These are phyloP conservation scores for Podospora comata DNA, from an alignment of 495 filamentous ascomycete genomes.

Conservation along the genomic window DNA sequence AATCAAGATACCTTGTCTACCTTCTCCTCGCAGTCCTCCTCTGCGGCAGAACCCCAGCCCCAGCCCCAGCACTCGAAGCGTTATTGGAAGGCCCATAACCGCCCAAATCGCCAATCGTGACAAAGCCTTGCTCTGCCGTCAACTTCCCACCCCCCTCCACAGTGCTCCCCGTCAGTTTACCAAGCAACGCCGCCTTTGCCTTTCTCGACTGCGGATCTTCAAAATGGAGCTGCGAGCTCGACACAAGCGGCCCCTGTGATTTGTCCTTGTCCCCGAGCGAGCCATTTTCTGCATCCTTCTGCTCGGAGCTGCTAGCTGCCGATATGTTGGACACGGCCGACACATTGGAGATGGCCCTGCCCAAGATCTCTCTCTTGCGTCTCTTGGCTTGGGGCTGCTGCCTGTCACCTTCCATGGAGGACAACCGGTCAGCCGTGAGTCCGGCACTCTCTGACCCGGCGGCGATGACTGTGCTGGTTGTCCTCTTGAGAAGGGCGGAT, in stretches of 20 bases:
- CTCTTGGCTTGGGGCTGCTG: neutral
- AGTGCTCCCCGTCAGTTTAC: neutral
- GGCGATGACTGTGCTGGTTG: constrained; percentile 16
- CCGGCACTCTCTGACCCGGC: neutral
- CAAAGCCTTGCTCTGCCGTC: neutral
- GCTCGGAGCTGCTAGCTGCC: neutral
- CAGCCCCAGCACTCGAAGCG: neutral
- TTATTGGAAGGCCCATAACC: neutral
- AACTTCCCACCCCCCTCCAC: neutral
- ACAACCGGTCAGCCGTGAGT: neutral
- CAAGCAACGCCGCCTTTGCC: constrained; percentile 14
- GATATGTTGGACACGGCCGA: constrained; percentile 36
- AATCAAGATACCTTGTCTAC: neutral
- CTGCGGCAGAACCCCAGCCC: neutral
- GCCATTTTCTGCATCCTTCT: neutral
- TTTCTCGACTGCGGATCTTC: constrained; percentile 41
- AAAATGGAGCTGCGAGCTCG: constrained; percentile 45
- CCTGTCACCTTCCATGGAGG: constrained; percentile 21
- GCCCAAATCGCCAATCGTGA: neutral
- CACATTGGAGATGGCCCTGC: constrained; percentile 50
- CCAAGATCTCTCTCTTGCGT: constrained; percentile 45
- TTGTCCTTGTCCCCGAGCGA: constrained; percentile 18
- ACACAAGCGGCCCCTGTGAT: constrained; percentile 34
- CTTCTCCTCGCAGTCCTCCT: constrained; percentile 1
- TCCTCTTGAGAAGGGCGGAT: constrained; percentile 21